phyloP scores from a whole-genome alignment of 345 rosid genomes.

The Acer campestre region DNA sequence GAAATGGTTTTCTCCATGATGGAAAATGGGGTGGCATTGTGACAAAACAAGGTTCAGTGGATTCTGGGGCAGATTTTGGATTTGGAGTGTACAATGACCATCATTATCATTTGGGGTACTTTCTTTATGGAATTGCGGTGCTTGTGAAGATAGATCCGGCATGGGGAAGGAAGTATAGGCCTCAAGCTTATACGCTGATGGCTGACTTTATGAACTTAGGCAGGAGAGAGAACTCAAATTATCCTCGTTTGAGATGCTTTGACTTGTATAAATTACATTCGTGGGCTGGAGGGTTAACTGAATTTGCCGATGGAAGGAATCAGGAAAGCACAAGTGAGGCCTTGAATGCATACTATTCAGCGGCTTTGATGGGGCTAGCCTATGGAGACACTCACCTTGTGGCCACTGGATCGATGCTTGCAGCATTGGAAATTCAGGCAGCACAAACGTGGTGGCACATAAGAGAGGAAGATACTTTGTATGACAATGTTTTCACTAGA shows the following conservation, averaged over 20 bases:
- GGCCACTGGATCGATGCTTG: slow-evolving; percentile 61
- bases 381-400: slow-evolving; percentile 84
- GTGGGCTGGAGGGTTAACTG: slow-evolving; percentile 95
- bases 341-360: slow-evolving; percentile 85
- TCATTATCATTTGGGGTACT: slow-evolving; percentile 90
- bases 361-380: slow-evolving; percentile 89
- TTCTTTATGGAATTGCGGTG: slow-evolving; percentile 84
- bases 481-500: slow-evolving; percentile 60
- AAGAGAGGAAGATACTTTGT: slow-evolving; percentile 57
- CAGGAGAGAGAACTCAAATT: slow-evolving; percentile 49
- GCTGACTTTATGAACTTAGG: slow-evolving; percentile 82
- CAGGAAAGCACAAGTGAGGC: slow-evolving; percentile 97
- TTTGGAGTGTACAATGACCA: slow-evolving; percentile 80
- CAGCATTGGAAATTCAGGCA: slow-evolving; percentile 85
- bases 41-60: slow-evolving; percentile 63
- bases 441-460: slow-evolving; percentile 95
- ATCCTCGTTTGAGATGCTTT: slow-evolving; percentile 81
- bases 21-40: slow-evolving; percentile 87
- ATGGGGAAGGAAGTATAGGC: slow-evolving; percentile 85
- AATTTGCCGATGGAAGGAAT: slow-evolving; percentile 82
- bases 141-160: slow-evolving; percentile 76
- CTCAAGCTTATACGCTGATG: slow-evolving; percentile 79
- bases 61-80: slow-evolving; percentile 82
- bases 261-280: slow-evolving; percentile 92
- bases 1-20: slow-evolving; percentile 81